Conservation (phyloP, 345 rosid species). For the Xanthoceras sorbifolium region DNA sequence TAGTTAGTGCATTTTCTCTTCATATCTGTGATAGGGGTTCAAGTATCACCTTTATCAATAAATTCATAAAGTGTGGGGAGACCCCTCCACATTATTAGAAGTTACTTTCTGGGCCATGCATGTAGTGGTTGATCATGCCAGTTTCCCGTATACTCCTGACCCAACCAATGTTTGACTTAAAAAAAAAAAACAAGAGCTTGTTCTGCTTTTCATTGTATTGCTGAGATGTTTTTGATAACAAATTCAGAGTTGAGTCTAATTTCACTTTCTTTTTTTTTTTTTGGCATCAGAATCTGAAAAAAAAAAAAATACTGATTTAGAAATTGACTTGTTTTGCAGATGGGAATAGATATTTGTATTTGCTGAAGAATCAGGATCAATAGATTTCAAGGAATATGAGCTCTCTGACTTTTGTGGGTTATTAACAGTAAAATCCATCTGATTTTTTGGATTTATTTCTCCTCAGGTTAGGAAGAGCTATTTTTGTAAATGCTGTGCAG, state of each 20-base stretch:
- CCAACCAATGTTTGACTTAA: too few relatives aligned
- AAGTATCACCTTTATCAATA: too few relatives aligned
- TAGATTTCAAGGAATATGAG: background rate
- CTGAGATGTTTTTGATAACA: background rate
- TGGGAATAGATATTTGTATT: background rate
- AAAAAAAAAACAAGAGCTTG: too few relatives aligned
- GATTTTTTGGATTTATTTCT: background rate
- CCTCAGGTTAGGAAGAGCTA: background rate
- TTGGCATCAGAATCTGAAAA: background rate
- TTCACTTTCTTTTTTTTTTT: background rate
- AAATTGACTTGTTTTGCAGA: background rate
- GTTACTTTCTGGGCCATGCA: too few relatives aligned
- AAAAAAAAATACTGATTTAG: background rate
- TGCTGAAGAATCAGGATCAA: background rate
- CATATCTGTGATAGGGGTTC: too few relatives aligned
- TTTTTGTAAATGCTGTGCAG: constrained; percentile 5
- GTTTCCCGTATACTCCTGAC: too few relatives aligned
- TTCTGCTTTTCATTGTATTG: background rate
- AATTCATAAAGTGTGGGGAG: too few relatives aligned
- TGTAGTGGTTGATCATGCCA: too few relatives aligned
- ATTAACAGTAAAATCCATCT: background rate
- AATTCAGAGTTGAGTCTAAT: background rate
- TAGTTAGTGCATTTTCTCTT: too few relatives aligned
- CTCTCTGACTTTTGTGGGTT: background rate
- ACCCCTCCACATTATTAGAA: too few relatives aligned